These are phyloP conservation scores for Globisporangium radiosum DNA, from an alignment of 352 stramenopile genomes.

Conservation along the genomic window DNA sequence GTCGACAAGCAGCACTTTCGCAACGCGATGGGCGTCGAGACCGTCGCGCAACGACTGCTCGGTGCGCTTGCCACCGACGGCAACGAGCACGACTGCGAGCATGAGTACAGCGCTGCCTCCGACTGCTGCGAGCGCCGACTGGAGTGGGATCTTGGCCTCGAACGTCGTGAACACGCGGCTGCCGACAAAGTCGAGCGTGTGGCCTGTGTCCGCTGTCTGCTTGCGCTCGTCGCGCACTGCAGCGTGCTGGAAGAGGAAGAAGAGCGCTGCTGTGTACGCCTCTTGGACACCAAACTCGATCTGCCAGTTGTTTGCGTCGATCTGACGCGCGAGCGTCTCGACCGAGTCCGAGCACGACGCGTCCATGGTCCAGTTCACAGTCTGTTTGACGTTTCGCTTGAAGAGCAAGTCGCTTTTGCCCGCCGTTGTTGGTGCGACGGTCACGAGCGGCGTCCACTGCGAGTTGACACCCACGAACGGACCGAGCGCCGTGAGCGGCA, in stretches of 20 bases:
- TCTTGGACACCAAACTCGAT: conserved; percentile 41
- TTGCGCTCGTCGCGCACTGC: conserved; percentile 21
- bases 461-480: conserved; percentile 32
- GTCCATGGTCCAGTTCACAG: conserved; percentile 20
- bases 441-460: conserved; percentile 34
- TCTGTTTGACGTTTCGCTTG: conserved; percentile 19
- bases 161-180: conserved; percentile 24
- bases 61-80: conserved; percentile 12
- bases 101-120: conserved; percentile 18
- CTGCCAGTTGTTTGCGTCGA: conserved; percentile 38
- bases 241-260: conserved; percentile 53
- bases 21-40: conserved; percentile 27
- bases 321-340: conserved; percentile 26
- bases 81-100: conserved; percentile 8
- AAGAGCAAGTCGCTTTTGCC: conserved; percentile 32
- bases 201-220: neutral
- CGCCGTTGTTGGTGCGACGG: conserved; percentile 15
- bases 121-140: conserved; percentile 25
- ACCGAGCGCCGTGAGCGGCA: conserved; percentile 24
- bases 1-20: conserved; percentile 33
- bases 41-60: conserved; percentile 17
- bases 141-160: conserved; percentile 28
- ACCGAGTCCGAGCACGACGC: conserved; percentile 30
- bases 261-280: conserved; percentile 38
- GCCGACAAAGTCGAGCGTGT: conserved; percentile 28